Evolutionary conservation across 129 eudicot genomes (phyloP), one percentile per base, ranked within the genome.

Genomic region (Flaveria trinervia): DNA sequence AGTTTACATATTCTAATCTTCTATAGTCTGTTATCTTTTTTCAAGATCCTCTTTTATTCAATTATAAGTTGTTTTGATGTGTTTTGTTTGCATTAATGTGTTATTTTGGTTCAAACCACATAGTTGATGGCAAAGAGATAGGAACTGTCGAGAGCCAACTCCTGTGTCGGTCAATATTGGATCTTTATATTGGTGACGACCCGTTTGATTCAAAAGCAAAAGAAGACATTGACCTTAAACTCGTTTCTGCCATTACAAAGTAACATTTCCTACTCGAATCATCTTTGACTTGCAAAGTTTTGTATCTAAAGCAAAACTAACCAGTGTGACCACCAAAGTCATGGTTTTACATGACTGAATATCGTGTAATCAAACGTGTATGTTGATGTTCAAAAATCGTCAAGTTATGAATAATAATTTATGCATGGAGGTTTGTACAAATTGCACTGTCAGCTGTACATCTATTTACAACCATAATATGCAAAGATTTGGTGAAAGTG

Each of bases 61-160:
- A 39, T 51, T 54, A 41, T 66, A 66, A 66, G 30, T 66, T 66
- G 23, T 36, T 65, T 30, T 33, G 33, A 28, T 64, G 22, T 33
- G 50, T 39, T 65, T 18, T 56, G 10, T 18, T 56, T 18, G 62
- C 28, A 56, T 56, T 20, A 56, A 56, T 56, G 4, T 17, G 13
- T 55, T 41, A 33, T 3, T 41, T 71, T 66, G 83, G 43, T 84
- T 70, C 41, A 61, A 16, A 18, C 18, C 52, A 5, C 79, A 80
- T 71, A 94, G 98, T 94, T 84, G 97, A 94, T 73, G 98, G 98
- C 23, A 79, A 89, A 79, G 98, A 94, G 70, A 86, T 88, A 61
- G 98, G 98, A 80, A 87, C 93, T 78, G 86, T 94, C 43, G 80
- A 91, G 80, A 94, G 98, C 89, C 90, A 91, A 71, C 88, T 87